phyloP scores from a whole-genome alignment of 208 protist genomes.

The Leishmania tropica region DNA sequence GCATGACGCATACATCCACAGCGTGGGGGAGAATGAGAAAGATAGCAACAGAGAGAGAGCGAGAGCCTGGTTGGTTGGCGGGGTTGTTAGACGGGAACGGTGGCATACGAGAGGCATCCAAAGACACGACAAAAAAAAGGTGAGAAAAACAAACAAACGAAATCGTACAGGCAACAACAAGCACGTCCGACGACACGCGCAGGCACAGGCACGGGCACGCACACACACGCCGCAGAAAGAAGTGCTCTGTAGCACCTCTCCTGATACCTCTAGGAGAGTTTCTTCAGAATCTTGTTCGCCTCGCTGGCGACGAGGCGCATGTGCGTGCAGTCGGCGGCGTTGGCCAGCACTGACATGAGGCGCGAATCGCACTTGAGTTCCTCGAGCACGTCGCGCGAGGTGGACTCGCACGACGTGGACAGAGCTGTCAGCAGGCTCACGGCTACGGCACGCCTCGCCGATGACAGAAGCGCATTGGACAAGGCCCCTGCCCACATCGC shows the following conservation, averaged over 20 bases:
- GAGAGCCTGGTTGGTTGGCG: too few relatives aligned
- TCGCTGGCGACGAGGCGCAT: constrained; percentile 33
- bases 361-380: constrained; percentile 14
- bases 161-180: background rate
- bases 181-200: too few relatives aligned
- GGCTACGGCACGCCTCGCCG: constrained; percentile 31
- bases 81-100: background rate
- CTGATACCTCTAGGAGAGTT: constrained; percentile 13
- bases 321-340: constrained; percentile 12
- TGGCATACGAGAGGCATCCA: background rate
- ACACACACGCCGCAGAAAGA: background rate
- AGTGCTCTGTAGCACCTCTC: background rate
- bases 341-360: constrained; percentile 22
- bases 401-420: constrained; percentile 37
- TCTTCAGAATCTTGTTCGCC: constrained; percentile 30
- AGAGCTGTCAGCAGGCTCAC: constrained; percentile 56
- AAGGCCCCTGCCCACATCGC: constrained; percentile 30
- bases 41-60: constrained; percentile 5
- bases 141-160: background rate
- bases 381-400: constrained; percentile 14
- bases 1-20: background rate
- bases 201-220: background rate
- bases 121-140: background rate
- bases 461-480: constrained; percentile 28
- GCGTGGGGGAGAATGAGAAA: background rate